Evolutionary conservation across 305 asterid species (phyloP), one percentile per base, ranked within the genome.

Genomic region (Solanum hybrid): DNA sequence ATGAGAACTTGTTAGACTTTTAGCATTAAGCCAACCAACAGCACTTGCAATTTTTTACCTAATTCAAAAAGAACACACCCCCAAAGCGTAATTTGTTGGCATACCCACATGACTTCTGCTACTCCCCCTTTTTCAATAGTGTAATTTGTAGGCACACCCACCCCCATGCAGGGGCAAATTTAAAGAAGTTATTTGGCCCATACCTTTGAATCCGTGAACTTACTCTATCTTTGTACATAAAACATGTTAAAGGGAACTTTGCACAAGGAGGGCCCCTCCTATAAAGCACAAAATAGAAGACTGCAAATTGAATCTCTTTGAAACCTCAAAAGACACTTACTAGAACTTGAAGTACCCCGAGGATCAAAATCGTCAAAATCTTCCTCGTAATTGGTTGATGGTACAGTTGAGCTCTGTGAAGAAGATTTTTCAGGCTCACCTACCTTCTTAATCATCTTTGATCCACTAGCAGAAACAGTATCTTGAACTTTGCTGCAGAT

Each of bases 361-460:
- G 99, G 99, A 93, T 98, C 99, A 93, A 96, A 98, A 94, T 96
- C 98, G 88, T 96, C 99, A 93, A 94, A 93, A 75, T 96, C 98
- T 84, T 51, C 87, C 72, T 91, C 93, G 91, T 95, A 91, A 89
- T 93, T 93, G 92, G 91, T 89, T 80, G 93, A 84, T 7, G 92
- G 89, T 85, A 91, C 91, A 91, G 86, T 93, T 40, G 93, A 92
- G 78, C 86, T 92, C 89, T 93, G 91, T 64, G 96, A 91, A 91
- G 94, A 90, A 92, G 93, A 40, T 85, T 90, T 92, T 56, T 93
- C 94, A 69, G 92, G 86, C 90, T 90, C 92, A 90, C 93, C 91
- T 85, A 81, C 80, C 89, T 89, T 91, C 86, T 91, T 89, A 24
- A 92, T 80, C 66, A 89, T 73, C 91, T 91, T 94, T 89, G 96